These are phyloP conservation scores for Alternaria arborescens DNA, from an alignment of 2,329 filamentous ascomycete species.

Conservation along the genomic window DNA sequence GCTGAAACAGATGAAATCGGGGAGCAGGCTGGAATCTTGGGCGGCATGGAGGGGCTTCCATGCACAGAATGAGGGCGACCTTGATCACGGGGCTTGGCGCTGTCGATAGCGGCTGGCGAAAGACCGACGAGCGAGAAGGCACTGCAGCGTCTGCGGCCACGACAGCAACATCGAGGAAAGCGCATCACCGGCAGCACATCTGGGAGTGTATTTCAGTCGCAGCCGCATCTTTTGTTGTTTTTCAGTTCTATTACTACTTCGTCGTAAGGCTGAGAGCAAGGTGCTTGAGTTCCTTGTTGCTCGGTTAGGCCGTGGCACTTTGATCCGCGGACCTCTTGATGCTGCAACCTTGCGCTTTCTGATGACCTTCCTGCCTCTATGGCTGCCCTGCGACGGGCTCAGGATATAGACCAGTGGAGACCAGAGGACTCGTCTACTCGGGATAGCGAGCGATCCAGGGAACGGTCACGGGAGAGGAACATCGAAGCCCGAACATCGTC, in stretches of 20 bases:
- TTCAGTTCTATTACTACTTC: constrained; percentile 17
- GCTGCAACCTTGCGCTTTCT: constrained; percentile 46
- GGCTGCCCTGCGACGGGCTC: constrained; percentile 53
- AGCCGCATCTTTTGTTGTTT: constrained; percentile 20
- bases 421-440: constrained; percentile 50
- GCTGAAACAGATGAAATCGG: constrained; percentile 12
- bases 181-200: constrained; percentile 31
- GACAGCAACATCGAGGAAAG: constrained; percentile 36
- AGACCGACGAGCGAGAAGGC: constrained; percentile 35
- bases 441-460: constrained; percentile 41
- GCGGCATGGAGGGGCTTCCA: constrained; percentile 2
- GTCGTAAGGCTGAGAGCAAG: constrained; percentile 26
- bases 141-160: constrained; percentile 27
- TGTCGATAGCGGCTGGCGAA: constrained; percentile 36
- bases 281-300: constrained; percentile 37
- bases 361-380: constrained; percentile 54
- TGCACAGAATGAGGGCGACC: constrained; percentile 9
- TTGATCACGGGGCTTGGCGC: constrained; percentile 40
- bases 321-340: constrained; percentile 46
- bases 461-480: constrained; percentile 37
- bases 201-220: constrained; percentile 22
- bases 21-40: constrained; percentile 7
- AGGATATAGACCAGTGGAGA: constrained; percentile 56
- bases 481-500: constrained; percentile 46
- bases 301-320: constrained; percentile 50